Percentiles rank a stretch among this genome's conserved stretches.
phyloP scores from a whole-genome alignment of 805 yeast genomes.

The Lipomyces starkeyi region DNA sequence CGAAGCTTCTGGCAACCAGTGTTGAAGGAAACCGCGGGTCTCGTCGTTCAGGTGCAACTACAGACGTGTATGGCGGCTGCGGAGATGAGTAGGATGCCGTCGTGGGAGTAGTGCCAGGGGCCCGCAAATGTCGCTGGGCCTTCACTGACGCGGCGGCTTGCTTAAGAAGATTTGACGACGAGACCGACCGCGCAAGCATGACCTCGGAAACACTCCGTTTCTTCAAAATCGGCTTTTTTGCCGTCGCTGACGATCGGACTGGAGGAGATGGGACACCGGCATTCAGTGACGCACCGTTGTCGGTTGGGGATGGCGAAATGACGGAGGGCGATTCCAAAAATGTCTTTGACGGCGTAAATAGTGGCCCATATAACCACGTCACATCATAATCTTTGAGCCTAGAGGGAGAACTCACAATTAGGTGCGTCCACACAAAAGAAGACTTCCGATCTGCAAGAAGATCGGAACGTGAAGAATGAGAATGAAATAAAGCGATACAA shows the following conservation, averaged over 20 bases:
- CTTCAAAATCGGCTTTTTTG: conserved; percentile 82
- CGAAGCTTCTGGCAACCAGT: conserved; percentile 26
- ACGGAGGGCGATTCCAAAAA: conserved; percentile 16
- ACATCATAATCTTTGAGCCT: conserved; percentile 89
- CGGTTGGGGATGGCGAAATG: conserved; percentile 12
- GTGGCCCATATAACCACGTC: conserved; percentile 97
- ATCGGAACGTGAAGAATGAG: neutral
- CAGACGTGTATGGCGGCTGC: conserved; percentile 5
- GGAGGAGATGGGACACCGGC: conserved; percentile 31
- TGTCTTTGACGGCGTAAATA: conserved; percentile 40
- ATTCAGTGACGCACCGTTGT: conserved; percentile 3
- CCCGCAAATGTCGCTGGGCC: conserved; percentile 34
- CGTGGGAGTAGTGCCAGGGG: conserved; percentile 35
- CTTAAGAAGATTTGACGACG: conserved; percentile 36
- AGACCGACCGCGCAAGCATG: conserved; percentile 54
- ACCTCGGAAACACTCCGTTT: conserved; percentile 83
- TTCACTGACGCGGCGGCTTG: conserved; percentile 36
- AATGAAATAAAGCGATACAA: neutral
- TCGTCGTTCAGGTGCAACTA: conserved; percentile 18
- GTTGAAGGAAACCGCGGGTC: conserved; percentile 32
- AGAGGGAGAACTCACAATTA: conserved; percentile 9
- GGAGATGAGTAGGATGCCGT: conserved; percentile 28
- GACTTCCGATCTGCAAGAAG: neutral
- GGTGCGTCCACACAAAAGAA: neutral
- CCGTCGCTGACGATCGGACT: conserved; percentile 22